A percentile compares a stretch with the other conserved stretches of the same genome.
Conservation (phyloP, 306 rosid species). For the Rubus parviflorus region DNA sequence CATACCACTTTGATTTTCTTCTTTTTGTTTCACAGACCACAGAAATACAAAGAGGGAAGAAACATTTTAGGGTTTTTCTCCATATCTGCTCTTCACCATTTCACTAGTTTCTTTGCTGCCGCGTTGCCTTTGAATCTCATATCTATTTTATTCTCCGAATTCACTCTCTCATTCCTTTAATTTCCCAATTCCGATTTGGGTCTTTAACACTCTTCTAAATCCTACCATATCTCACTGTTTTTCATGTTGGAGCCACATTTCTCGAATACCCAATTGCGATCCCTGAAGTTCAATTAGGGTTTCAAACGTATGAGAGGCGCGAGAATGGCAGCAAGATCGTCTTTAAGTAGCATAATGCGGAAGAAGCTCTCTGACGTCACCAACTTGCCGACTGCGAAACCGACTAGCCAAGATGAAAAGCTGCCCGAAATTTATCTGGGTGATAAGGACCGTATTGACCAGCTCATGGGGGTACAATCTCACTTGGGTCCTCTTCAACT, state of each 20-base stretch:
- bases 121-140: too few species aligned
- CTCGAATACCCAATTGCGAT: neutral
- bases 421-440: slow-evolving; percentile 15
- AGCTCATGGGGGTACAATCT: slow-evolving; percentile 58
- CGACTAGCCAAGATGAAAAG: slow-evolving; percentile 27
- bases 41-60: neutral
- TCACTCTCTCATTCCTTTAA: neutral
- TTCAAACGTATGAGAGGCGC: slow-evolving; percentile 21
- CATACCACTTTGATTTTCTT: neutral
- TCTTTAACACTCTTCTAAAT: neutral
- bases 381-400: slow-evolving; percentile 38
- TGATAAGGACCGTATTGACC: slow-evolving; percentile 45
- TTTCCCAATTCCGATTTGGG: slow-evolving; percentile 10
- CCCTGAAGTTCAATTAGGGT: slow-evolving; percentile 12
- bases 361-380: slow-evolving; percentile 81
- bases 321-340: slow-evolving; percentile 53
- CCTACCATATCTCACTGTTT: too few species aligned
- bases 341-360: slow-evolving; percentile 59
- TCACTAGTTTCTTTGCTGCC: neutral
- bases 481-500: neutral
- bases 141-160: too few species aligned
- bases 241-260: too few species aligned
- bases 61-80: slow-evolving; percentile 6
- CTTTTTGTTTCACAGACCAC: slow-evolving; percentile 7
- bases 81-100: neutral